Conservation (phyloP, 1,284 basidiomycete species). For the Violaceomyces palustris region DNA sequence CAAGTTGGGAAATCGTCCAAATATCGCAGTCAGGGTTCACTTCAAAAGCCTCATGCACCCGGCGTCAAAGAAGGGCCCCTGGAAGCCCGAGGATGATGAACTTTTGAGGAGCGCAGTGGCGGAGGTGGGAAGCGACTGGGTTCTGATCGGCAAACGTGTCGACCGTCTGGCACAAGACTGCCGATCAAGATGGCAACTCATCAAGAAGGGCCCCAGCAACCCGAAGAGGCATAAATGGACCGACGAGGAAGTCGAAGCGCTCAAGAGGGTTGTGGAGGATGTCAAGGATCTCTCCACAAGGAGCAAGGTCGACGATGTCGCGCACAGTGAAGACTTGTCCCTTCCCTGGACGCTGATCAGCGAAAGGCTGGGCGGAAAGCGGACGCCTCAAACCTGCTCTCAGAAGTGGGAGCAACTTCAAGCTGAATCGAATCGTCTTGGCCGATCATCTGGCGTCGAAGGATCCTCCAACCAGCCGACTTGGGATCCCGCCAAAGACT, state of each 20-base stretch:
- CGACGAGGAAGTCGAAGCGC: constrained; percentile 18
- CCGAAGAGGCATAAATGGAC: constrained; percentile 17
- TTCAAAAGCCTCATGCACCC: constrained; percentile 25
- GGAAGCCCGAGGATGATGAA: constrained; percentile 21
- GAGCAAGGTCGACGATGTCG: no score
- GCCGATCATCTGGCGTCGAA: no score
- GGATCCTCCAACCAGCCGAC: no score
- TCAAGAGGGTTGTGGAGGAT: no score
- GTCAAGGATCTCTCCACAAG: no score
- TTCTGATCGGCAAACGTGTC: constrained; percentile 25
- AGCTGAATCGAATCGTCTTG: no score
- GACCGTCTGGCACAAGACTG: constrained; percentile 26
- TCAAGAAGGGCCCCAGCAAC: constrained; percentile 23
- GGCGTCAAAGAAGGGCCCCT: constrained; percentile 21
- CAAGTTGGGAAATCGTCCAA: constrained; percentile 18
- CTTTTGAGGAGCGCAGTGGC: constrained; percentile 18
- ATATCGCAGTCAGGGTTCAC: constrained; percentile 26
- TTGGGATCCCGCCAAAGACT: no score
- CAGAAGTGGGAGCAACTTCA: no score
- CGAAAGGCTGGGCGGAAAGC: no score
- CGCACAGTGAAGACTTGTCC: no score
- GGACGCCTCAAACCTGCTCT: no score
- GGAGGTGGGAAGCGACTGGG: constrained; percentile 10
- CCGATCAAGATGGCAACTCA: constrained; percentile 19
- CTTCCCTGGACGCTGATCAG: no score